Conservation (phyloP, 495 filamentous ascomycete genomes). For the Tuber calosporum region DNA sequence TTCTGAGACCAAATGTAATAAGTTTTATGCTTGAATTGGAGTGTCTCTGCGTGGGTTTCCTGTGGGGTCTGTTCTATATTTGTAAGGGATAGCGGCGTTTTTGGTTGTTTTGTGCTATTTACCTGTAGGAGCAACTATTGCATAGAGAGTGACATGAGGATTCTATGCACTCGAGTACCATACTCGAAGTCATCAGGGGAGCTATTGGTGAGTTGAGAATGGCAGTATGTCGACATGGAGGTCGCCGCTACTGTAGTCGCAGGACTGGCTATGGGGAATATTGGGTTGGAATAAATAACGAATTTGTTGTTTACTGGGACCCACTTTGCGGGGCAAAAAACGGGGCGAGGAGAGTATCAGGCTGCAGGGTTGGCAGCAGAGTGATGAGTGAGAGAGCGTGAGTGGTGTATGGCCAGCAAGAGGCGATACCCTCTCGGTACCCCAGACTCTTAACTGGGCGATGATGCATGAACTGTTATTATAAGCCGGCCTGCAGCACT, state of each 20-base stretch:
- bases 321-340: neutral
- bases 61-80: neutral
- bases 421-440: neutral
- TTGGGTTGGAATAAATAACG: neutral
- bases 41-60: neutral
- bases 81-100: constrained; percentile 2
- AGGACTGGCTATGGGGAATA: neutral
- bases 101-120: neutral
- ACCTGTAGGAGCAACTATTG: neutral
- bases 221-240: neutral
- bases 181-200: neutral
- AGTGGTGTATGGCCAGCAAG: neutral
- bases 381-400: neutral
- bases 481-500: neutral
- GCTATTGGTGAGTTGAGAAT: neutral
- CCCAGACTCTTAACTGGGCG: neutral
- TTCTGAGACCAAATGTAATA: constrained; percentile 40
- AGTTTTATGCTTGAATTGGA: constrained; percentile 33
- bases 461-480: neutral
- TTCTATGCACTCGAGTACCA: neutral
- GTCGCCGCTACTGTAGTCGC: neutral
- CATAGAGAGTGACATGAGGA: neutral
- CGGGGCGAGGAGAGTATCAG: neutral
- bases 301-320: neutral
- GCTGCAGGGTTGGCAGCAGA: neutral